Conservation (phyloP, 768 basidiomycete genomes). For the Pulveroboletus ravenelii region DNA sequence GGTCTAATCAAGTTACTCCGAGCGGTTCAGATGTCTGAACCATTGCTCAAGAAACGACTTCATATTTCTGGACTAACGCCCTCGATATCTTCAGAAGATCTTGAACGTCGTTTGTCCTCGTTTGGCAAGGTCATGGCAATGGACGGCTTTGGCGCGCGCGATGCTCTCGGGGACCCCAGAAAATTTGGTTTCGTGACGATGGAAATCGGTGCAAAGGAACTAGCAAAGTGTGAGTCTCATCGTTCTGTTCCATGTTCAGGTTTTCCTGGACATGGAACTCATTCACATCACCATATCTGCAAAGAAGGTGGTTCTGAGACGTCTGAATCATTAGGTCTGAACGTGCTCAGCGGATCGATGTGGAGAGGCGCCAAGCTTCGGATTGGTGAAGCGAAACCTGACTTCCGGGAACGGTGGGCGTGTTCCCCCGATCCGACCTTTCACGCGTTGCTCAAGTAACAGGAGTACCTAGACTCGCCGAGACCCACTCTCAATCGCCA, state of each 20-base stretch:
- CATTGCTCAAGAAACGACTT: conserved; percentile 49
- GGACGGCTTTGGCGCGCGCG: conserved; percentile 62
- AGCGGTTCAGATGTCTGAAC: conserved; percentile 12
- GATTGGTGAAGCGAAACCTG: conserved; percentile 78
- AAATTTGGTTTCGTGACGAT: conserved; percentile 75
- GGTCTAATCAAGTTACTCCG: background rate
- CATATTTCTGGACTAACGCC: conserved; percentile 76
- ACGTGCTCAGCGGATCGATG: conserved; percentile 69
- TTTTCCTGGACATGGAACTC: background rate
- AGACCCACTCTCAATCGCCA: conserved; percentile 13
- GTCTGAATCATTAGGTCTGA: conserved; percentile 49
- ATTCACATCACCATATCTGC: background rate
- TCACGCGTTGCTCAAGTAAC: background rate
- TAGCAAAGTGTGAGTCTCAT: conserved; percentile 57
- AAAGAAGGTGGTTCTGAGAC: background rate
- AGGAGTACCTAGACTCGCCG: conserved; percentile 4
- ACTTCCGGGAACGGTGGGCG: conserved; percentile 57
- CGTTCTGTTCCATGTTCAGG: background rate
- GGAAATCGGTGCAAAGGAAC: conserved; percentile 52
- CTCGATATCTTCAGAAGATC: conserved; percentile 51
- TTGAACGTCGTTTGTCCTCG: conserved; percentile 51
- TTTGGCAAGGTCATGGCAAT: conserved; percentile 68
- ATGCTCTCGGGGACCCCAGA: conserved; percentile 61
- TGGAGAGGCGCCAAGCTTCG: conserved; percentile 88
- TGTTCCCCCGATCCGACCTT: background rate